Conservation (phyloP, 192 early-diverging fungal species). For the Umbelopsis sp. region DNA sequence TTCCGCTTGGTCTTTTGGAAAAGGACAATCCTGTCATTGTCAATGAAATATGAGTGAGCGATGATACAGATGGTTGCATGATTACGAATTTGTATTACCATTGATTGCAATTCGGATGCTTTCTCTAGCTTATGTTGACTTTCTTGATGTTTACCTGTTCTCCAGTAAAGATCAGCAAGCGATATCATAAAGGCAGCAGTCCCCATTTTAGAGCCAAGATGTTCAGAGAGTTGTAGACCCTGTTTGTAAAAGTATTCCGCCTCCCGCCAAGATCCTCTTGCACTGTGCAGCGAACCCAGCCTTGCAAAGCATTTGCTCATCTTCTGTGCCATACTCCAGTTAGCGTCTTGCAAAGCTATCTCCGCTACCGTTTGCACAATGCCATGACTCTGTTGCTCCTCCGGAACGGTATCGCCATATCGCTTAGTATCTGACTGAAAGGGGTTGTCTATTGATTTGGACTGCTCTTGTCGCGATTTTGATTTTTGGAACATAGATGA, state of each 20-base stretch:
- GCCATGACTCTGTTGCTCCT: constrained; percentile 17
- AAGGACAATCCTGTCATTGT: background rate
- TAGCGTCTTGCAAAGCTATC: constrained; percentile 32
- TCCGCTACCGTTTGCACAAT: constrained; percentile 18
- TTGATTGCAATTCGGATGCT: constrained; percentile 32
- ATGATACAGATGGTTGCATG: background rate
- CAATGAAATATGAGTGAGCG: background rate
- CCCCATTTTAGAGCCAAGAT: constrained; percentile 40
- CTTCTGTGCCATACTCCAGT: constrained; percentile 41
- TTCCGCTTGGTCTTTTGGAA: constrained; percentile 22
- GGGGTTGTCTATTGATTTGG: constrained; percentile 20
- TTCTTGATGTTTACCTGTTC: constrained; percentile 48
- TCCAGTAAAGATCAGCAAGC: constrained; percentile 59
- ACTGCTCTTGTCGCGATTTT: background rate
- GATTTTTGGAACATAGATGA: constrained; percentile 30
- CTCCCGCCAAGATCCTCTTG: constrained; percentile 61
- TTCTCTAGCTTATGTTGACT: constrained; percentile 43
- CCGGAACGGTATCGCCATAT: constrained; percentile 3
- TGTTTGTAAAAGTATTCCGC: constrained; percentile 66
- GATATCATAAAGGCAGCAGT: constrained; percentile 45
- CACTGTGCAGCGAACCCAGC: constrained; percentile 53
- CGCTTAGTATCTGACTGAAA: constrained; percentile 20
- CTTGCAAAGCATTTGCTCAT: constrained; percentile 52
- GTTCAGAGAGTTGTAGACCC: constrained; percentile 55
- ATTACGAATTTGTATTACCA: background rate